A percentile compares a stretch with the other conserved stretches of the same genome.
Conservation (phyloP, 768 basidiomycete genomes). For the Lyophyllum shimeji region DNA sequence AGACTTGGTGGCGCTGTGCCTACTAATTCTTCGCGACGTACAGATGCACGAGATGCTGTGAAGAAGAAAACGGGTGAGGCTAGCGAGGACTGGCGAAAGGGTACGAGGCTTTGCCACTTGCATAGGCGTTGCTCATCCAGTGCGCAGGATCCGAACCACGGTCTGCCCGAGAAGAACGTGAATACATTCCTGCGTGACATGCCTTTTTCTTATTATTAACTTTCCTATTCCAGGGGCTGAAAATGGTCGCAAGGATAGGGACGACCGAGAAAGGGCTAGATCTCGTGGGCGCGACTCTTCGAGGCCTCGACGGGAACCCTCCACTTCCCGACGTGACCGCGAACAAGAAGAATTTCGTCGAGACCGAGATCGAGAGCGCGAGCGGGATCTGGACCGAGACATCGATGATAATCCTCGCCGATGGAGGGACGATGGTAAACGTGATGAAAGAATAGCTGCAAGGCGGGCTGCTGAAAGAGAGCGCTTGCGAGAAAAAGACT, state of each 20-base stretch:
- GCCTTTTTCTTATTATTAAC: neutral
- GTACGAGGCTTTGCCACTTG: slow-evolving; percentile 39
- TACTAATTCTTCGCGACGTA: slow-evolving; percentile 45
- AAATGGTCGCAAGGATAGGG: slow-evolving; percentile 56
- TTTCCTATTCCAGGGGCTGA: slow-evolving; percentile 44
- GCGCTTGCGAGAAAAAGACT: slow-evolving; percentile 44
- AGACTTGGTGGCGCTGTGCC: slow-evolving; percentile 35
- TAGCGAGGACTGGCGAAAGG: slow-evolving; percentile 85
- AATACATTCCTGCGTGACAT: slow-evolving; percentile 18
- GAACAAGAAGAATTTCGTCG: slow-evolving; percentile 45
- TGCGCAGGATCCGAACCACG: slow-evolving; percentile 49
- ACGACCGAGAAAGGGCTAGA: slow-evolving; percentile 62
- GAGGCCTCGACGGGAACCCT: slow-evolving; percentile 56
- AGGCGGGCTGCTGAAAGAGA: slow-evolving; percentile 58
- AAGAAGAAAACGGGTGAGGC: slow-evolving; percentile 74
- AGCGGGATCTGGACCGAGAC: slow-evolving; percentile 39
- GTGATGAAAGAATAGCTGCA: slow-evolving; percentile 71
- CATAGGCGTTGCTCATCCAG: slow-evolving; percentile 9
- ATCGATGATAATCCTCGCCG: slow-evolving; percentile 73
- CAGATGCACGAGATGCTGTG: slow-evolving; percentile 56
- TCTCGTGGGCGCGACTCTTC: slow-evolving; percentile 68
- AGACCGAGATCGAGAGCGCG: slow-evolving; percentile 48
- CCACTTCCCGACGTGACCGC: slow-evolving; percentile 49
- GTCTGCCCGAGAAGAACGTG: slow-evolving; percentile 62
- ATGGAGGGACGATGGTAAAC: slow-evolving; percentile 82